phyloP scores from a whole-genome alignment of 208 protist species.

The Leishmania aethiopica region DNA sequence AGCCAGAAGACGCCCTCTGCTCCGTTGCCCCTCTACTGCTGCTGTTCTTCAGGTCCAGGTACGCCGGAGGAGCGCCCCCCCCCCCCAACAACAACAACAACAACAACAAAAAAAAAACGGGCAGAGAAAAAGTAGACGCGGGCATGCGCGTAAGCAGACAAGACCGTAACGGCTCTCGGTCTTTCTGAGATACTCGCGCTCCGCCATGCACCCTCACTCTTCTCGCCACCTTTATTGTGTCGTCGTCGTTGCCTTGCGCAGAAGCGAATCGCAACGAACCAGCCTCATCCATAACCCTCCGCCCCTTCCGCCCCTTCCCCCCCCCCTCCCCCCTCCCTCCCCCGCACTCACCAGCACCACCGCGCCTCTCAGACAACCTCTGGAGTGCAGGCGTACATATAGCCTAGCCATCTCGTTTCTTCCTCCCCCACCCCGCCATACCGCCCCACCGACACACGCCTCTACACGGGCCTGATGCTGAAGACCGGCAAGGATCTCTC shows the following conservation, averaged over 20 bases:
- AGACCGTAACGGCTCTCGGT: background rate
- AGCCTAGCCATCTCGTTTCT: background rate
- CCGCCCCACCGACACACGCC: background rate
- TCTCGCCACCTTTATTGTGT: too few relatives aligned
- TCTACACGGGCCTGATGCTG: slow-evolving; percentile 35
- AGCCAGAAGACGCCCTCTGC: background rate
- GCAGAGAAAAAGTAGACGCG: background rate
- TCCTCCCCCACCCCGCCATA: background rate
- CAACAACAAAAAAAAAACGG: background rate
- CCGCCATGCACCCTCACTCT: background rate
- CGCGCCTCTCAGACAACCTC: background rate
- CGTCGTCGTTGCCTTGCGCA: background rate
- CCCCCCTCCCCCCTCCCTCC: too few relatives aligned
- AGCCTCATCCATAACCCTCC: too few relatives aligned
- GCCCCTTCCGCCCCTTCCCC: too few relatives aligned
- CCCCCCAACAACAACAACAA: too few relatives aligned
- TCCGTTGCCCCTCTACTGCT: background rate
- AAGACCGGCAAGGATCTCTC: slow-evolving; percentile 66
- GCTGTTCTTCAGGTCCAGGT: background rate
- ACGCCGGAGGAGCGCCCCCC: background rate
- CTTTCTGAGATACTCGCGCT: too few relatives aligned
- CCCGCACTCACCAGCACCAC: background rate
- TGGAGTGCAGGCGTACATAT: background rate
- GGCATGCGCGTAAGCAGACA: background rate
- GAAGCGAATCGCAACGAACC: background rate